phyloP scores from a whole-genome alignment of 202 grass and related monocot species.

The Saccharum hybrid region DNA sequence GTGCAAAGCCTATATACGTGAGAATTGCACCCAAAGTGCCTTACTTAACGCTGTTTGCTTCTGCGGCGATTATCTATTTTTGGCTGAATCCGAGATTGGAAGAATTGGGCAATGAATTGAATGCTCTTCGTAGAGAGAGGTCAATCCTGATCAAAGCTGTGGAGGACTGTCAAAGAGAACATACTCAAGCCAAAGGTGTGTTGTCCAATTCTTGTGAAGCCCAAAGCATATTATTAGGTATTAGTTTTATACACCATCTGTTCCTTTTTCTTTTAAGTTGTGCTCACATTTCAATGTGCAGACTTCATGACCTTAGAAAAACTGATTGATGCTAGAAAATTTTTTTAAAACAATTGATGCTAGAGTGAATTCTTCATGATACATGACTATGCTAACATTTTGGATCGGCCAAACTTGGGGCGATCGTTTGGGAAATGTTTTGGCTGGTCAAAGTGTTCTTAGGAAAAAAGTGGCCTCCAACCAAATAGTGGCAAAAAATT shows the following conservation, averaged over 20 bases:
- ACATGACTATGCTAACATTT: background rate
- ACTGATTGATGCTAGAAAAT: too few species aligned
- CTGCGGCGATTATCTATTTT: background rate
- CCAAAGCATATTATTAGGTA: background rate
- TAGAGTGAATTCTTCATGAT: background rate
- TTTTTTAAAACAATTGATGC: background rate
- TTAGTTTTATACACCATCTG: background rate
- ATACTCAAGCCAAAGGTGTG: background rate
- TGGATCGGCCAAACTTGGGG: background rate
- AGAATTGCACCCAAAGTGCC: too few species aligned
- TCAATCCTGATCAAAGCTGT: background rate
- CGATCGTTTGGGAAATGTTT: background rate
- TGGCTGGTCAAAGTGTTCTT: background rate
- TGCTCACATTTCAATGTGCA: background rate
- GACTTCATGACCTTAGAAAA: background rate
- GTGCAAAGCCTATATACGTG: background rate
- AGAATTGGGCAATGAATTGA: background rate
- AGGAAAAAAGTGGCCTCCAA: background rate
- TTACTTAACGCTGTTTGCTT: background rate
- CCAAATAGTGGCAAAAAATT: too few species aligned
- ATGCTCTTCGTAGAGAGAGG: background rate
- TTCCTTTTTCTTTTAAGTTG: background rate
- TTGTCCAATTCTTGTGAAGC: background rate
- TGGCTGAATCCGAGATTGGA: background rate
- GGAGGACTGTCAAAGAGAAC: background rate